phyloP scores from a whole-genome alignment of 73 alveolate species.

The Blepharisma stoltei region DNA sequence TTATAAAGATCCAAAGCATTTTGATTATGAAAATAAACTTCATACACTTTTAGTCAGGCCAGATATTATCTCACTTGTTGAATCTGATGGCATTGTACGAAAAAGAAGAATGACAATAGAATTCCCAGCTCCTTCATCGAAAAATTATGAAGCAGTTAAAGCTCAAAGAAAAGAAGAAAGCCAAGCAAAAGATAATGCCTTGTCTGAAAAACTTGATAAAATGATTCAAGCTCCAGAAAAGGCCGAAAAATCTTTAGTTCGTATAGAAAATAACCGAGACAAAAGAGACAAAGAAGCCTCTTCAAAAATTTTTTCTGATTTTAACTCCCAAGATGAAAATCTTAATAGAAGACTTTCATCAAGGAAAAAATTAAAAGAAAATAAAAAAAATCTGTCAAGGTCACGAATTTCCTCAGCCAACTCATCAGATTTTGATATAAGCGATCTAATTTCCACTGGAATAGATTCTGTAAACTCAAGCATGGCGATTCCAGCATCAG shows the following conservation, averaged over 20 bases:
- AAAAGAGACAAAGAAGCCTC: too few species aligned
- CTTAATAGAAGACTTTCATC: slow-evolving; percentile 15
- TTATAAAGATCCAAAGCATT: slow-evolving; percentile 4
- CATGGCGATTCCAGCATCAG: neutral
- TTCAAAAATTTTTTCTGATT: neutral
- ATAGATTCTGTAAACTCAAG: neutral
- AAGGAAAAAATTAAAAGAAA: slow-evolving; percentile 15
- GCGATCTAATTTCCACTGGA: neutral
- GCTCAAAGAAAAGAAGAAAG: too few species aligned
- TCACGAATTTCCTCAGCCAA: neutral
- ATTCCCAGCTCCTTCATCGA: too few species aligned
- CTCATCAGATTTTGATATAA: neutral
- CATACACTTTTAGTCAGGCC: neutral
- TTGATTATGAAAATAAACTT: neutral
- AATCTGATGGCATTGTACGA: too few species aligned
- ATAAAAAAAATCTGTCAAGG: neutral
- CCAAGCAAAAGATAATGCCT: too few species aligned
- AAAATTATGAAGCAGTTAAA: too few species aligned
- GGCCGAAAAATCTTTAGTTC: too few species aligned
- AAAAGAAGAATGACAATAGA: too few species aligned
- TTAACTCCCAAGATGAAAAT: slow-evolving; percentile 17
- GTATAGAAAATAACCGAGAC: too few species aligned
- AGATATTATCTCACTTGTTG: neutral
- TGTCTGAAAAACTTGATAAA: too few species aligned
- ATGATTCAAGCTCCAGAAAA: too few species aligned